These are phyloP conservation scores for Aspergillus texensis DNA, from an alignment of 2,329 filamentous ascomycete genomes.

Conservation along the genomic window DNA sequence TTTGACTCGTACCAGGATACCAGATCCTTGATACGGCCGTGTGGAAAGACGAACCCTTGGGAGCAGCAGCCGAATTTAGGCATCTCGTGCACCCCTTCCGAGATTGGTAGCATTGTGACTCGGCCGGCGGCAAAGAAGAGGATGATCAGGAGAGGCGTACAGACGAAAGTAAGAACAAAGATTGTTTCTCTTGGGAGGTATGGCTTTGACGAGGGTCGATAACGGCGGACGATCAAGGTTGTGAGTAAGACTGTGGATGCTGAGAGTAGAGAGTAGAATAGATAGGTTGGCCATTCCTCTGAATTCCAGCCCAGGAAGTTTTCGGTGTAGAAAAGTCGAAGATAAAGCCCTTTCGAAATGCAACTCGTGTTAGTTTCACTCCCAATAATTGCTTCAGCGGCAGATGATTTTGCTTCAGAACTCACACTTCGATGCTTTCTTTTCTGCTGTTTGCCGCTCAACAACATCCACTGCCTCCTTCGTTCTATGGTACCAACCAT, in stretches of 20 bases:
- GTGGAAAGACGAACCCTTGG: conserved; percentile 49
- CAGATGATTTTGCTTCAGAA: background rate
- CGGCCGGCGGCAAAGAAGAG: conserved; percentile 48
- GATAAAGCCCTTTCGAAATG: conserved; percentile 38
- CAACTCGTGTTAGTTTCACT: background rate
- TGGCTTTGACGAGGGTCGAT: conserved; percentile 9
- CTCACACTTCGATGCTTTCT: conserved; percentile 28
- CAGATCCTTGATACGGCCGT: conserved; percentile 27
- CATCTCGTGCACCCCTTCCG: conserved; percentile 44
- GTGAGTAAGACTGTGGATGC: background rate
- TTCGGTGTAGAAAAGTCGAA: conserved; percentile 52
- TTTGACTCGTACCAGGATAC: conserved; percentile 36
- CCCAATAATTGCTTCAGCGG: background rate
- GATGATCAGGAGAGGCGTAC: conserved; percentile 30
- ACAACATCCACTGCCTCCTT: conserved; percentile 38
- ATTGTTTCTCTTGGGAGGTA: conserved; percentile 25
- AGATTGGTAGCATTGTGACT: conserved; percentile 40
- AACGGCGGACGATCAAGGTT: conserved; percentile 12
- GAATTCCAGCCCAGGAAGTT: conserved; percentile 50
- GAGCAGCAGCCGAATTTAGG: conserved; percentile 48
- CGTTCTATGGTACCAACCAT: conserved; percentile 51
- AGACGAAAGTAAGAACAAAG: conserved; percentile 32
- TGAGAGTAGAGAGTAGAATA: conserved; percentile 35
- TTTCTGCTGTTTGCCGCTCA: conserved; percentile 32
- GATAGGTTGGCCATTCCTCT: conserved; percentile 44